These are phyloP conservation scores for Globisporangium middletonii DNA, from an alignment of 352 stramenopile genomes.

Conservation along the genomic window DNA sequence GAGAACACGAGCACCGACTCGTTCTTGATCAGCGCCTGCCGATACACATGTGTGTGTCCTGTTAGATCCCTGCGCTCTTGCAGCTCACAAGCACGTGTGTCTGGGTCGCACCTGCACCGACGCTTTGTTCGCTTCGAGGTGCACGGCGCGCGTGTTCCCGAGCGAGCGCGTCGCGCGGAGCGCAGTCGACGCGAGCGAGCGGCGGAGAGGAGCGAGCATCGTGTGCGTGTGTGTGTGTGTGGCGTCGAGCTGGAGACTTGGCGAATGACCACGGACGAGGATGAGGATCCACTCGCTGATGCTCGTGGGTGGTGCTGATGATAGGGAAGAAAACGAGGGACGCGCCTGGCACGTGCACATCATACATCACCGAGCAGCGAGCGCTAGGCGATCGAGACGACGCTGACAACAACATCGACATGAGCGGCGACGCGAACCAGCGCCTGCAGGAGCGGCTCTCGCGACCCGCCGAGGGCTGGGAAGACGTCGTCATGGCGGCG, in stretches of 20 bases:
- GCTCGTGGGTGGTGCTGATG: no score
- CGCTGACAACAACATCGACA: not conserved
- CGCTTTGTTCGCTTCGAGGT: slow-evolving; percentile 52
- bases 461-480: slow-evolving; percentile 53
- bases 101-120: slow-evolving; percentile 46
- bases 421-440: slow-evolving; percentile 6
- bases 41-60: not conserved
- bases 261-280: slow-evolving; percentile 4
- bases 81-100: not conserved
- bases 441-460: slow-evolving; percentile 43
- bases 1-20: slow-evolving; percentile 90
- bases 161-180: slow-evolving; percentile 12
- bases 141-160: slow-evolving; percentile 27
- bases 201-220: slow-evolving; percentile 9
- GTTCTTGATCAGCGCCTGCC: slow-evolving; percentile 51
- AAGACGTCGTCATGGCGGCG: slow-evolving; percentile 51
- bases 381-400: no score
- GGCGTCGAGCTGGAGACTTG: not conserved
- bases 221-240: not conserved
- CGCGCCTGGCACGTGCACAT: not conserved
- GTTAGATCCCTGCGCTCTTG: not conserved
- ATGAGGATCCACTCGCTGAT: no score
- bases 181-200: slow-evolving; percentile 5
- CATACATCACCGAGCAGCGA: not conserved
- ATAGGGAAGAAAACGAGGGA: no score